These are phyloP conservation scores for Gnetum montanum DNA, from an alignment of 75 land plant genomes.

Conservation along the genomic window DNA sequence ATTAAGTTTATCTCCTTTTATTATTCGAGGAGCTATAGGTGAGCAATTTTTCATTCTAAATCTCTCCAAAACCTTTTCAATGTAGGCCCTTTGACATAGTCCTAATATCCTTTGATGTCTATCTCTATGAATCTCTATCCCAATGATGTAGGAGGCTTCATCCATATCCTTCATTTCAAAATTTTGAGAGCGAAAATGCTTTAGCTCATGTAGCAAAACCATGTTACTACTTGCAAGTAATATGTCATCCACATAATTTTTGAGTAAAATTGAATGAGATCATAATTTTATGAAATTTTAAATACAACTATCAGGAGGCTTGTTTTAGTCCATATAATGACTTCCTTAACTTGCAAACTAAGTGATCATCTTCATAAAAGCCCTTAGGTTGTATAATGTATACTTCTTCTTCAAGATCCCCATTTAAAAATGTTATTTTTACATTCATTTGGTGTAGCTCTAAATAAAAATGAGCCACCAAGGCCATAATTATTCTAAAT, in stretches of 20 bases:
- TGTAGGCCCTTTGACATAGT: constrained; percentile 18
- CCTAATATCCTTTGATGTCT: constrained; percentile 7
- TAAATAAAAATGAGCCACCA: constrained; percentile 11
- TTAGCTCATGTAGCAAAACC: constrained; percentile 2
- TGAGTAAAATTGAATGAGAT: constrained; percentile 12
- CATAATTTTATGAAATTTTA: constrained; percentile 5
- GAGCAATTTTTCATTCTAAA: constrained; percentile 7
- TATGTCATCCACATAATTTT: constrained; percentile 37
- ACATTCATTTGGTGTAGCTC: constrained; percentile 21
- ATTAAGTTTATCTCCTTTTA: constrained; percentile 12
- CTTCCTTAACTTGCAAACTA: constrained; percentile 10
- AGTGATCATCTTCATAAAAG: background rate
- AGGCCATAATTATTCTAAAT: constrained; percentile 12
- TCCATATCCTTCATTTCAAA: constrained; percentile 25
- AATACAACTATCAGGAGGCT: constrained; percentile 12
- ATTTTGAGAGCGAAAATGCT: background rate
- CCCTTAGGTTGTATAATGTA: constrained; percentile 15
- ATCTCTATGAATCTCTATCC: constrained; percentile 11
- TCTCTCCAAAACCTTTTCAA: constrained; percentile 17
- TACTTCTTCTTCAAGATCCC: constrained; percentile 13
- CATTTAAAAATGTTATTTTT: too few relatives aligned
- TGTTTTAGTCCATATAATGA: constrained; percentile 21
- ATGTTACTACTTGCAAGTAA: constrained; percentile 12
- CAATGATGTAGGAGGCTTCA: too few relatives aligned
- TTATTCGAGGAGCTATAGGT: too few relatives aligned